Percentiles rank a stretch among this genome's conserved stretches.
phyloP scores from a whole-genome alignment of 306 rosid genomes.

The Rosa chinensis region DNA sequence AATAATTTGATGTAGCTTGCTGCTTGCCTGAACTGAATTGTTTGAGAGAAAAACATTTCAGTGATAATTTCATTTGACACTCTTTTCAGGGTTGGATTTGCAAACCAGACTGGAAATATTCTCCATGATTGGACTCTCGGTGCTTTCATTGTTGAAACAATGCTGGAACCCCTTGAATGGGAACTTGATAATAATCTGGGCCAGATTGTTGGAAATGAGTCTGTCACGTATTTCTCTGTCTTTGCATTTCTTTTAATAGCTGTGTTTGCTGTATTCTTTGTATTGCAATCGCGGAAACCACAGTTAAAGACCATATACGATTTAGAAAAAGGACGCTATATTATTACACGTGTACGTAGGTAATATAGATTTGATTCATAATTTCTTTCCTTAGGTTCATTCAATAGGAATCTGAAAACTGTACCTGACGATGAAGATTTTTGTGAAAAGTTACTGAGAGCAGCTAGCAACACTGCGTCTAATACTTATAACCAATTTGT shows the following conservation, averaged over 20 bases:
- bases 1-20: background rate
- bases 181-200: slow-evolving; percentile 32
- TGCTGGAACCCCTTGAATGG: slow-evolving; percentile 38
- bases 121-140: slow-evolving; percentile 55
- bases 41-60: background rate
- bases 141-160: slow-evolving; percentile 45
- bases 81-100: slow-evolving; percentile 40
- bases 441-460: background rate
- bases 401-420: background rate
- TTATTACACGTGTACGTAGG: slow-evolving; percentile 45
- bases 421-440: background rate
- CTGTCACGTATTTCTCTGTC: slow-evolving; percentile 43
- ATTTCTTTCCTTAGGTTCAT: background rate
- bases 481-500: too few relatives aligned
- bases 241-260: slow-evolving; percentile 46
- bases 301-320: slow-evolving; percentile 56
- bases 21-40: background rate
- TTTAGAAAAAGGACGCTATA: slow-evolving; percentile 61
- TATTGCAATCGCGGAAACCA: slow-evolving; percentile 46
- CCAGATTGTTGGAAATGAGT: slow-evolving; percentile 42
- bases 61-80: background rate
- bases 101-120: slow-evolving; percentile 31
- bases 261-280: slow-evolving; percentile 37
- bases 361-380: slow-evolving; percentile 14
- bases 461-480: background rate